Evolutionary conservation across 345 rosid genomes (phyloP), one percentile per base, ranked within the genome.

Genomic region (Populus pruinosa): DNA sequence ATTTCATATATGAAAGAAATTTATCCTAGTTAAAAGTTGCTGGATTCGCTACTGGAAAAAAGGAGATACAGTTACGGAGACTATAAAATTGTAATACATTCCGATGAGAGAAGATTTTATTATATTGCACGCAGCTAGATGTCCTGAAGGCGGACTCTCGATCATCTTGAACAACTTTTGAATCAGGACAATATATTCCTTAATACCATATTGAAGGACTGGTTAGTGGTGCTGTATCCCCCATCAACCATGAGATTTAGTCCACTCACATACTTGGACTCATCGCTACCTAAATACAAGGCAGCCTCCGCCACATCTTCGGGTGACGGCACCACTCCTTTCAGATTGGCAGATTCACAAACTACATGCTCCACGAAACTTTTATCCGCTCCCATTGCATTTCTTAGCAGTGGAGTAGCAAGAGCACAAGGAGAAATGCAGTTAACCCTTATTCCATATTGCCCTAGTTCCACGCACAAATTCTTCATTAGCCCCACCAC

Each of bases 401-500:
- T 72, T 39, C 59, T 29, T 25, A 83, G 74, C 84, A 88, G 11
- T 1, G 89, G 87, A 12, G 90, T 76, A 7, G 84, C 87, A 4
- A 82, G 13, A 1, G 79, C 85, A 41, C 78, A 76, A 4, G 88
- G 88, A 10, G 88, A 85, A 12, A 87, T 59, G 18, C 82, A 73
- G 67, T 87, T 87, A 3, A 83, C 84, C 76, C 90, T 75, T 2
- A 87, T 81, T 23, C 88, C 88, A 25, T 81, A 31, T 29, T 64
- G 82, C 66, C 88, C 88, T n/a, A 87, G 55, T 43, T 87, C 88
- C n/a, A 85, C 84, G 69, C 85, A 79, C 53, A 85, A 76, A 79
- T 76, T 87, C 83, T 83, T 87, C 81, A 78, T 82, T 21, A 87
- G 77, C 74, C 90, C 88, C 25, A 87, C 88, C 74, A 85, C 84